Conservation (phyloP, 2,329 filamentous ascomycete species). For the Colletotrichum lupini region DNA sequence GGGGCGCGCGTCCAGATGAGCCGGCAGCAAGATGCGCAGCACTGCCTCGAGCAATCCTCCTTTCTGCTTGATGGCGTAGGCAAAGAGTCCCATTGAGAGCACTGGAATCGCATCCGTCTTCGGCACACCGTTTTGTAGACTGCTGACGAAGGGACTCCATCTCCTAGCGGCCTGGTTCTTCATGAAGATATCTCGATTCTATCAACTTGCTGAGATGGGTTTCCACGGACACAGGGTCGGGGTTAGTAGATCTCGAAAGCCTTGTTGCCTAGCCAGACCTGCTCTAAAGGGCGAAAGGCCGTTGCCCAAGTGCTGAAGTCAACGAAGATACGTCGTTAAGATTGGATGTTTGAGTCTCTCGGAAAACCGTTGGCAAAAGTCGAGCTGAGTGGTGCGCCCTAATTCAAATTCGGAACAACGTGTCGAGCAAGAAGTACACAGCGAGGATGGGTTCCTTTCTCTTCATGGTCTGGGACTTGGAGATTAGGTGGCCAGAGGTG, state of each 20-base stretch:
- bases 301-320: not conserved
- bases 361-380: not conserved
- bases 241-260: not conserved
- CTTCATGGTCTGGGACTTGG: conserved; percentile 18
- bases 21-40: not conserved
- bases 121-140: not conserved
- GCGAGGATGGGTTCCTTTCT: not conserved
- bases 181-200: not conserved
- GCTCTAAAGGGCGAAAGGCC: not conserved
- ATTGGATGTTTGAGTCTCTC: not conserved
- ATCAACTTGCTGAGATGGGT: not conserved
- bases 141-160: conserved; percentile 7
- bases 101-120: not conserved
- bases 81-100: not conserved
- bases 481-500: not conserved
- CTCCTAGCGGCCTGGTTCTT: not conserved
- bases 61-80: not conserved
- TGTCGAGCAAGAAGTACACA: not conserved
- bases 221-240: not conserved
- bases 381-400: not conserved
- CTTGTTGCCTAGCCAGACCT: not conserved
- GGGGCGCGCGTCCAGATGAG: not conserved
- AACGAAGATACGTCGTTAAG: not conserved
- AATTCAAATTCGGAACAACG: not conserved
- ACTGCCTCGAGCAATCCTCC: not conserved